Base-by-base conservation (phyloP, 805 yeast genomes). In the Sporopachydermia lactativora region DNA sequence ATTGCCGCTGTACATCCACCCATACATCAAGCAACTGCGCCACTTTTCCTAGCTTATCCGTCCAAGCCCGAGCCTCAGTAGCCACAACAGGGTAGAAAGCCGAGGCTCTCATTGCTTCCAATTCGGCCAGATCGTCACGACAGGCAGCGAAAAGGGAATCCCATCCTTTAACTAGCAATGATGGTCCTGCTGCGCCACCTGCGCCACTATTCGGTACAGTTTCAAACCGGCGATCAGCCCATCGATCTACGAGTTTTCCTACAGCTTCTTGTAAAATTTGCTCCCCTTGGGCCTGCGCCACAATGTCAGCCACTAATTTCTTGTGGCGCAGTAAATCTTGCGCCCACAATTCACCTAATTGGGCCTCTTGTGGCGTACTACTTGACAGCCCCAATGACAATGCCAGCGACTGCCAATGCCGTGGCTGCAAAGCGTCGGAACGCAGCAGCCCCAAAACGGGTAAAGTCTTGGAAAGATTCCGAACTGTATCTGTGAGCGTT, bases 1-100 rank as follows among this genome's bases (percentile, higher is more conserved):
- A 88, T 50, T 79, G 83, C n/a, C 79, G 63, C 55, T 89, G 97
- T 1, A 77, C 81, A 24, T 84, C 95, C 18, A 81, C 68, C 94
- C 95, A 86, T 0, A 58, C 51, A 45, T 77, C 83, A 24, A 82
- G 62, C 1, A 82, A 52, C 1, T 62, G 59, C 36, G 66, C 67
- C 1, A 84, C 48, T 1, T 52, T 49, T 37, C 68, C 70, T n/a
- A 89, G 52, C 41, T 65, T 70, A 0, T 60, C 61, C 46, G 79
- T 86, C 64, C 84, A 65, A 1, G 60, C 64, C 4, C 53, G 43
- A 0, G 77, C 68, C 4, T 71, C 75, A 38, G 68, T 71, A 41
- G 78, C 83, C 52, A 85, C 82, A 1, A 65, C 63, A 6, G 58
- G 57, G 55, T 63, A 81, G 47, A 70, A 74, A 0, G 75, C 66